phyloP scores from a whole-genome alignment of 1,284 basidiomycete genomes.

The Gymnopus androsaceus region DNA sequence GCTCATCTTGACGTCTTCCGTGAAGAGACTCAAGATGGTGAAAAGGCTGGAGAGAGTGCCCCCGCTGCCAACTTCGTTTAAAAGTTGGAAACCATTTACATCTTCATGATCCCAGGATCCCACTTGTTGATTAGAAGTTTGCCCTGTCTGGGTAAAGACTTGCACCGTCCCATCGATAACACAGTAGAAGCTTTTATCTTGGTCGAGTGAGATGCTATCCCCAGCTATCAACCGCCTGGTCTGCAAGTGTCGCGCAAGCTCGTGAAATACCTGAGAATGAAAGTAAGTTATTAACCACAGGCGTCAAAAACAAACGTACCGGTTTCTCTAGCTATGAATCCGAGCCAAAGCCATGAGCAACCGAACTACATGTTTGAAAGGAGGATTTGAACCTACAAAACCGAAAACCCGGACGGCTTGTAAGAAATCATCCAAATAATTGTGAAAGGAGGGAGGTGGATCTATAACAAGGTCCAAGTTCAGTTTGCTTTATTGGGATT shows the following conservation, averaged over 20 bases:
- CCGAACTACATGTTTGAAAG: neutral
- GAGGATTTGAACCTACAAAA: constrained; percentile 50
- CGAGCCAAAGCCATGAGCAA: neutral
- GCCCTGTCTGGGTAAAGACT: constrained; percentile 75
- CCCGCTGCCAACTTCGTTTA: constrained; percentile 94
- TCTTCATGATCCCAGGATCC: constrained; percentile 79
- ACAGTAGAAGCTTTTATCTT: constrained; percentile 94
- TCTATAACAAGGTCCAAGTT: constrained; percentile 38
- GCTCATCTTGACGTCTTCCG: constrained; percentile 93
- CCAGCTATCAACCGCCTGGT: constrained; percentile 90
- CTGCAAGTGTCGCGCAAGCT: constrained; percentile 90
- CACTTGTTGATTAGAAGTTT: constrained; percentile 48
- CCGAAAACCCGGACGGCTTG: constrained; percentile 94
- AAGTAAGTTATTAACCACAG: neutral
- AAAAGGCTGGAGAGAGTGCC: constrained; percentile 95
- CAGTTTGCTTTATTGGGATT: neutral
- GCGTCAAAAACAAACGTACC: constrained; percentile 44
- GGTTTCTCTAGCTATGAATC: constrained; percentile 77
- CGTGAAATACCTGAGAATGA: constrained; percentile 79
- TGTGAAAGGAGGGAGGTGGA: constrained; percentile 80
- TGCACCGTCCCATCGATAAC: constrained; percentile 91
- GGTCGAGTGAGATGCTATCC: constrained; percentile 86
- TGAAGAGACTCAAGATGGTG: constrained; percentile 94
- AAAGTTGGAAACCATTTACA: constrained; percentile 90
- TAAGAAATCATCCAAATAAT: constrained; percentile 93